Percentiles rank a stretch among this genome's conserved stretches.
Conservation (phyloP, 108 stramenopile genomes). For the Pinguiococcus pyrenoidosus region DNA sequence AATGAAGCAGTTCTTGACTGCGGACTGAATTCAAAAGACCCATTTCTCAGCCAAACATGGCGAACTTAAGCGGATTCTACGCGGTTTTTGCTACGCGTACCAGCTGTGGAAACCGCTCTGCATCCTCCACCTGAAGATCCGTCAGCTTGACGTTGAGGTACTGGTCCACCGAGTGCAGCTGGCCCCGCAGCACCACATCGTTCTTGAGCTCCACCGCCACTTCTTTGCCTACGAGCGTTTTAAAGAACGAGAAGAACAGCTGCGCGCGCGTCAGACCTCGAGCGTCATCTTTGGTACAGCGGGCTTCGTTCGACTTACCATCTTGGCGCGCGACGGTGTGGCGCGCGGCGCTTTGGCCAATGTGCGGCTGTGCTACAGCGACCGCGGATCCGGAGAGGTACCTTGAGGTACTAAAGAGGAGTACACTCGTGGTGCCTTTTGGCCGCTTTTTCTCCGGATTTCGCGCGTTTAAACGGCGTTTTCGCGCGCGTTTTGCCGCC, state of each 20-base stretch:
- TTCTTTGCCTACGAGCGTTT: slow-evolving; percentile 96
- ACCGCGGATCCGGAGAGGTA: no score
- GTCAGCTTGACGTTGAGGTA: slow-evolving; percentile 94
- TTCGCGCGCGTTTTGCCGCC: no score
- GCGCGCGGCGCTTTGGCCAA: no score
- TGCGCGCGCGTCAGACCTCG: no score
- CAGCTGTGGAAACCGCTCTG: slow-evolving; percentile 50
- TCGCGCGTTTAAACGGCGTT: no score
- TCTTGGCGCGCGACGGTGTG: no score
- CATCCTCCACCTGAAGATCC: slow-evolving; percentile 72
- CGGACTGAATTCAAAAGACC: slow-evolving; percentile 26
- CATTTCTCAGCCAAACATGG: background rate
- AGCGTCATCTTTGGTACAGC: no score
- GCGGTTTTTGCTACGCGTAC: slow-evolving; percentile 4
- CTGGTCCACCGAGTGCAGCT: slow-evolving; percentile 91
- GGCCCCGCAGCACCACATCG: slow-evolving; percentile 85
- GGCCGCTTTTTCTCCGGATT: no score
- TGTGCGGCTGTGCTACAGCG: no score
- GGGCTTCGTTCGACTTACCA: no score
- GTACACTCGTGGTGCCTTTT: no score
- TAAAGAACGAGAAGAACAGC: slow-evolving; percentile 99
- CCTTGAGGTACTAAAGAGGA: no score
- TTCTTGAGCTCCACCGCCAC: slow-evolving; percentile 97
- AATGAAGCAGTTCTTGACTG: slow-evolving; percentile 91
- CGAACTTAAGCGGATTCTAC: background rate